Evolutionary conservation across 164 flowering plant species (phyloP).

Genomic region (Akebia trifoliata): DNA sequence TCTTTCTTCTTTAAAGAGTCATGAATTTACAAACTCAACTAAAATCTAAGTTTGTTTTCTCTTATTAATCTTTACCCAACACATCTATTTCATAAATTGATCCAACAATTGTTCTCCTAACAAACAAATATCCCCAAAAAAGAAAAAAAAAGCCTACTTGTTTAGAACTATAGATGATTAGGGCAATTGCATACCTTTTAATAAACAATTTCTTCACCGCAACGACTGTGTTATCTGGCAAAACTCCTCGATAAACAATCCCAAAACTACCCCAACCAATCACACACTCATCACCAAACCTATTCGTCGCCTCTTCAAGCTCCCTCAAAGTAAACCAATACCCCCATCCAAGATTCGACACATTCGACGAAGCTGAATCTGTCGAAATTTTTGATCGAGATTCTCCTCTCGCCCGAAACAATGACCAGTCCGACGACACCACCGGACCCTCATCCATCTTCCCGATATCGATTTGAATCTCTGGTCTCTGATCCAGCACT

Average conservation of each 20-base stretch:
- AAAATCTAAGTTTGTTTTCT: too few relatives aligned
- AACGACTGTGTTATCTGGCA: conserved; percentile 63
- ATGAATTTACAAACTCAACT: too few relatives aligned
- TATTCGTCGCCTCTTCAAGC: conserved; percentile 80
- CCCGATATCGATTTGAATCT: conserved; percentile 88
- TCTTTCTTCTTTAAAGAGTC: too few relatives aligned
- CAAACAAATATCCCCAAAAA: too few relatives aligned
- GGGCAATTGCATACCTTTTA: conserved; percentile 49
- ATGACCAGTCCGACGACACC: too few relatives aligned
- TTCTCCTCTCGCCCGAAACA: conserved; percentile 67
- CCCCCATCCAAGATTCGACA: conserved; percentile 96
- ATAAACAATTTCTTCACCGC: conserved; percentile 92
- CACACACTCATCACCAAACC: conserved; percentile 85
- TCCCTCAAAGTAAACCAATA: conserved; percentile 93
- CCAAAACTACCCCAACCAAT: conserved; percentile 99
- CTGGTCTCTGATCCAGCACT: conserved; percentile 40
- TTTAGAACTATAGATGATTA: background rate
- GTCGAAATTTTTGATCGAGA: conserved; percentile 50
- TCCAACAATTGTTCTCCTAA: too few relatives aligned
- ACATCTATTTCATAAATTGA: too few relatives aligned
- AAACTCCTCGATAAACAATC: conserved; percentile 78
- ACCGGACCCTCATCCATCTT: conserved; percentile 80
- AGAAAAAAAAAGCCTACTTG: background rate
- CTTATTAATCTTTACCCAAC: too few relatives aligned
- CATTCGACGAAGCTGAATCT: conserved; percentile 78